These are phyloP conservation scores for Apium graveolens DNA, from an alignment of 129 eudicot species.

Conservation along the genomic window DNA sequence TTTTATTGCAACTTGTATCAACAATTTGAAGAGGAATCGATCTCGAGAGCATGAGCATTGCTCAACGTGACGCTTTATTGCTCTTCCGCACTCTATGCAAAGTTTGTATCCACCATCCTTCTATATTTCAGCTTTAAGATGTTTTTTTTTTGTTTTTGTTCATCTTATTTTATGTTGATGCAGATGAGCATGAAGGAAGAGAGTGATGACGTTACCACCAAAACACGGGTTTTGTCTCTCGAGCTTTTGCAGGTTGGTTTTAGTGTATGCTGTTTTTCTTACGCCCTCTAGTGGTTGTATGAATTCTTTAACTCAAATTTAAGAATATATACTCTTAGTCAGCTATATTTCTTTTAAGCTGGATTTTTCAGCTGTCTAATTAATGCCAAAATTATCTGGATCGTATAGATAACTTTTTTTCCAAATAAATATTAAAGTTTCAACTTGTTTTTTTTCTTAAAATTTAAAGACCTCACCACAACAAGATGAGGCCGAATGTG, in stretches of 20 bases:
- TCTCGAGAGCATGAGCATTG: constrained; percentile 79
- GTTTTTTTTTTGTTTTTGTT: neutral
- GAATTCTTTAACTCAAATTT: neutral
- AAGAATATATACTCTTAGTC: neutral
- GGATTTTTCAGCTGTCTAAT: neutral
- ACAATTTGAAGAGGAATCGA: constrained; percentile 58
- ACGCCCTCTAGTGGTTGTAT: constrained; percentile 16
- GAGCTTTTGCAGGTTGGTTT: constrained; percentile 90
- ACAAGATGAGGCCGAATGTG: neutral
- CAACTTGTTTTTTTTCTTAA: neutral
- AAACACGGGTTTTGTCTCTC: constrained; percentile 84
- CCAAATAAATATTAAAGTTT: neutral
- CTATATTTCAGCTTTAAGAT: constrained; percentile 7
- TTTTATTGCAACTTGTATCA: constrained; percentile 16
- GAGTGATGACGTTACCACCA: constrained; percentile 76
- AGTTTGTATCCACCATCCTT: constrained; percentile 38
- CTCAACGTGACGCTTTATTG: constrained; percentile 87
- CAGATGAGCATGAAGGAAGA: constrained; percentile 99
- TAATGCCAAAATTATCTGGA: neutral
- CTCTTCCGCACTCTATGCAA: constrained; percentile 97
- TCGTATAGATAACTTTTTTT: neutral
- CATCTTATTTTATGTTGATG: constrained; percentile 23
- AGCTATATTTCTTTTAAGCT: neutral
- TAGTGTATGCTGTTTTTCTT: constrained; percentile 5
- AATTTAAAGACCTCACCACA: neutral